phyloP scores from a whole-genome alignment of 2,329 filamentous ascomycete genomes.

The Mycosphaerella sp. region DNA sequence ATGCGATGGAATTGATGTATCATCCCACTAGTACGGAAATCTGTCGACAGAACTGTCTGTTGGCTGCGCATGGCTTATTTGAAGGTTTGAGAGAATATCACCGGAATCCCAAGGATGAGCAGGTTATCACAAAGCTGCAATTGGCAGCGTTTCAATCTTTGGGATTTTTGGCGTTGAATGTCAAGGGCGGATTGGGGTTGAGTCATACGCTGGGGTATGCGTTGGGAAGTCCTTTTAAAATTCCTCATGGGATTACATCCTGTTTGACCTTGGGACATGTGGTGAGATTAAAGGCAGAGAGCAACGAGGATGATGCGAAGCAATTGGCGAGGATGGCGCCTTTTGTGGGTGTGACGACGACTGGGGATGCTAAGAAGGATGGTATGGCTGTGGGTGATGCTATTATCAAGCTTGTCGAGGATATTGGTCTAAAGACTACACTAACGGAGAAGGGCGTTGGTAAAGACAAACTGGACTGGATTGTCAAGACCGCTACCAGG shows the following conservation, averaged over 20 bases:
- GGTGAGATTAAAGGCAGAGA: slow-evolving; percentile 47
- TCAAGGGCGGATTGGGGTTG: slow-evolving; percentile 48
- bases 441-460: slow-evolving; percentile 43
- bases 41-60: slow-evolving; percentile 43
- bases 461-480: slow-evolving; percentile 39
- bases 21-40: slow-evolving; percentile 49
- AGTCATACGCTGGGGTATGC: slow-evolving; percentile 43
- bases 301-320: slow-evolving; percentile 40
- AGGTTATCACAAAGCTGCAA: slow-evolving; percentile 47
- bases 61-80: slow-evolving; percentile 45
- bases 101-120: slow-evolving; percentile 40
- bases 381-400: slow-evolving; percentile 42
- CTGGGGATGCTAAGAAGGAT: slow-evolving; percentile 41
- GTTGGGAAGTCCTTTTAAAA: slow-evolving; percentile 49
- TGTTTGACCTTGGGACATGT: slow-evolving; percentile 52
- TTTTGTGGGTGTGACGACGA: slow-evolving; percentile 38
- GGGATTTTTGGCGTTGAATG: slow-evolving; percentile 47
- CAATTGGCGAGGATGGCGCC: slow-evolving; percentile 43
- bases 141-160: slow-evolving; percentile 49
- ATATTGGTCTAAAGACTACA: slow-evolving; percentile 41
- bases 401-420: slow-evolving; percentile 41
- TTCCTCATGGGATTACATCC: slow-evolving; percentile 52
- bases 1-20: slow-evolving; percentile 50
- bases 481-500: slow-evolving; percentile 42
- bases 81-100: slow-evolving; percentile 45